phyloP scores from a whole-genome alignment of 495 filamentous ascomycete species.

The Hapsidospora chrysogenum region DNA sequence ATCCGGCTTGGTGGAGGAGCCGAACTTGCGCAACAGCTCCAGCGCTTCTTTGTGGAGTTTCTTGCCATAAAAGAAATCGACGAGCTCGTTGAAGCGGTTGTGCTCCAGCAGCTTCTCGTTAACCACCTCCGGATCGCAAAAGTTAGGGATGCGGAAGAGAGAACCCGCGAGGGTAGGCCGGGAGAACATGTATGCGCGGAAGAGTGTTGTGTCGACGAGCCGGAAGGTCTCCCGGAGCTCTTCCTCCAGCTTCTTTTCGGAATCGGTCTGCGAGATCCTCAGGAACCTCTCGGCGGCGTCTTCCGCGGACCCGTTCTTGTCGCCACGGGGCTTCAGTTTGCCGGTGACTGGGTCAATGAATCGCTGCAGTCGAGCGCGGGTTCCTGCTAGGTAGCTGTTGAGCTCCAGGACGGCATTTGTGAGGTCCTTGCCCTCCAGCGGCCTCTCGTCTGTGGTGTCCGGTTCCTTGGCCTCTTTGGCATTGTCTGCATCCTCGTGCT shows the following conservation, averaged over 20 bases:
- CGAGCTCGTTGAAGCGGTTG: slow-evolving; percentile 79
- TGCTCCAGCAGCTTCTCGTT: slow-evolving; percentile 81
- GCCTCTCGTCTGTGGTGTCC: slow-evolving; percentile 19
- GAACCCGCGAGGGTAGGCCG: slow-evolving; percentile 71
- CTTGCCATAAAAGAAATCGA: slow-evolving; percentile 95
- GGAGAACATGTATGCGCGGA: slow-evolving; percentile 83
- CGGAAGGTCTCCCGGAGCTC: slow-evolving; percentile 58
- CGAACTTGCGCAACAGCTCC: slow-evolving; percentile 68
- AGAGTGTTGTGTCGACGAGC: slow-evolving; percentile 83
- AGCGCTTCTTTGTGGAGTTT: slow-evolving; percentile 80
- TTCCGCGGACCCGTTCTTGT: slow-evolving; percentile 34
- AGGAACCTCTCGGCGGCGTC: slow-evolving; percentile 33
- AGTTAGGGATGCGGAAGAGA: slow-evolving; percentile 91
- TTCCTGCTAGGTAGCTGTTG: slow-evolving; percentile 70
- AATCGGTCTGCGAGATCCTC: slow-evolving; percentile 26
- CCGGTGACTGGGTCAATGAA: slow-evolving; percentile 63
- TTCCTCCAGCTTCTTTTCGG: slow-evolving; percentile 46
- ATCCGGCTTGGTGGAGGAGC: slow-evolving; percentile 48
- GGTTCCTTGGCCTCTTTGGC: slow-evolving; percentile 14
- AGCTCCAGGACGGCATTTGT: slow-evolving; percentile 64
- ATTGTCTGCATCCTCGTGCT: slow-evolving; percentile 31
- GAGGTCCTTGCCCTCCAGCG: slow-evolving; percentile 64
- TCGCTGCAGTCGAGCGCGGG: slow-evolving; percentile 62
- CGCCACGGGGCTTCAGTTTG: slow-evolving; percentile 42
- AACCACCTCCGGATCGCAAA: slow-evolving; percentile 90